phyloP scores from a whole-genome alignment of 768 basidiomycete genomes.

The Pleurotus pulmonarius region DNA sequence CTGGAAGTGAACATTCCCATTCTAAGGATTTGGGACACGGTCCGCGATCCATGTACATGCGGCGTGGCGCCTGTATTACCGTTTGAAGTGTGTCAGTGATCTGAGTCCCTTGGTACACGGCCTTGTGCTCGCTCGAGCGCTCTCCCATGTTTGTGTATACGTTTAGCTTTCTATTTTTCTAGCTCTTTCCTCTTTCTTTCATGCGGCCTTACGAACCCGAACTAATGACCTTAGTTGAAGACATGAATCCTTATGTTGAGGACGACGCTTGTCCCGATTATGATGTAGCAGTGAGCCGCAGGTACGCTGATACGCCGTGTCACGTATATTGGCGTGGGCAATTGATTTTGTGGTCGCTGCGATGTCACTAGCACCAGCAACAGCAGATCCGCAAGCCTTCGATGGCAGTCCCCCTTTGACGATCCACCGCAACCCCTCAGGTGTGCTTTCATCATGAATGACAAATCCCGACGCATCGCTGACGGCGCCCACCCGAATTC shows the following conservation, averaged over 20 bases:
- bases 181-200: neutral
- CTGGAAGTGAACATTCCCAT: neutral
- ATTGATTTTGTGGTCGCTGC: neutral
- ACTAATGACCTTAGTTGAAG: conserved; percentile 7
- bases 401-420: conserved; percentile 5
- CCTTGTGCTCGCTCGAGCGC: no score
- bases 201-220: conserved; percentile 3
- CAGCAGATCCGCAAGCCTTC: conserved; percentile 4
- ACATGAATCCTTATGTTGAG: conserved; percentile 3
- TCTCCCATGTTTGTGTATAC: no score
- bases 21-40: neutral
- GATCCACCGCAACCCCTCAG: neutral
- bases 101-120: no score
- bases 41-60: neutral
- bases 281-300: conserved; percentile 6
- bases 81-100: no score
- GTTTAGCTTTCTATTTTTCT: no score
- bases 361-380: neutral
- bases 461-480: neutral
- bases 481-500: neutral
- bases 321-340: conserved; percentile 1
- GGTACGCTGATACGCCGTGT: neutral
- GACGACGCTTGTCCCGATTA: conserved; percentile 7
- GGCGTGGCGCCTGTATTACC: no score
- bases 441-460: neutral